Evolutionary conservation across 805 yeast genomes (phyloP).

Genomic region (Metschnikowia shivogae): DNA sequence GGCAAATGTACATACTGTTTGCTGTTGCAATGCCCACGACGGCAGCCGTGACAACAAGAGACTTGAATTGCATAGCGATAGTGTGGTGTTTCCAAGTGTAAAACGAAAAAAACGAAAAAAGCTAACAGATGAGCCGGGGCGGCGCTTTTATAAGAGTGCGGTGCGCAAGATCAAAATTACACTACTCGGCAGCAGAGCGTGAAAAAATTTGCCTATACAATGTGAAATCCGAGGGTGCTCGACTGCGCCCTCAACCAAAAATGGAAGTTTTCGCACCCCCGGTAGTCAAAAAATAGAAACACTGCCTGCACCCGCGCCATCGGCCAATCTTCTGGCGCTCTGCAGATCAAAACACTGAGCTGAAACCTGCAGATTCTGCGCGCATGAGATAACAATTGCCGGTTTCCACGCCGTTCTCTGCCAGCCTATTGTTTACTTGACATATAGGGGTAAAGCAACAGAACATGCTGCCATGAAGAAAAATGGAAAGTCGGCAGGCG

Average conservation of each 20-base stretch:
- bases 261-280: neutral
- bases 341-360: neutral
- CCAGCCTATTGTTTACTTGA: constrained; percentile 3
- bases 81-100: constrained; percentile 10
- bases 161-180: neutral
- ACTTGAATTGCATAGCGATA: constrained; percentile 52
- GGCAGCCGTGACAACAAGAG: constrained; percentile 46
- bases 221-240: constrained; percentile 11
- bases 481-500: neutral
- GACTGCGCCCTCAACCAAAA: constrained; percentile 5
- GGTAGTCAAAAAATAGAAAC: constrained; percentile 1
- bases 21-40: constrained; percentile 45
- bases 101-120: constrained; percentile 1
- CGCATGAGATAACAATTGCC: constrained; percentile 1
- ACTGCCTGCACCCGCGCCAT: neutral
- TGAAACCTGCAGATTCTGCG: neutral
- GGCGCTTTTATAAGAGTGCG: constrained; percentile 1
- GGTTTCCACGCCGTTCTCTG: neutral
- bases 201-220: constrained; percentile 2
- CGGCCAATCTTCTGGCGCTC: neutral
- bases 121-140: neutral
- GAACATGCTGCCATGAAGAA: neutral
- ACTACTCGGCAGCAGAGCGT: neutral
- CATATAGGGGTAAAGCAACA: neutral
- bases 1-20: constrained; percentile 23